phyloP scores from a whole-genome alignment of 176 grass and related monocot genomes.

The Aegilops umbellulata region DNA sequence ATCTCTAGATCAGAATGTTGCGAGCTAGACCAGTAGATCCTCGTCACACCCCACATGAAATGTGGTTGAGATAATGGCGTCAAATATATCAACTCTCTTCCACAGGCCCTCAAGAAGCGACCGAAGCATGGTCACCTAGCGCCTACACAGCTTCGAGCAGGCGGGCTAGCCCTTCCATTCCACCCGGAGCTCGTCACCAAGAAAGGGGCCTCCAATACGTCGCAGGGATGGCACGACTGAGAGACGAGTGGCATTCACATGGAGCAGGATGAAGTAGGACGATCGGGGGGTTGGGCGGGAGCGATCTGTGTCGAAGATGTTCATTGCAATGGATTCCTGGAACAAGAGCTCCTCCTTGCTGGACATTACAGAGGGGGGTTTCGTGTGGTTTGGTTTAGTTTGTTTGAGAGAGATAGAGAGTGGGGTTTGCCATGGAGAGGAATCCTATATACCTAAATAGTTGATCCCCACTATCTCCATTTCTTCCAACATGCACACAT shows the following conservation, averaged over 20 bases:
- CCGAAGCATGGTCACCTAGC: constrained; percentile 47
- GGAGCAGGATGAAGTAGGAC: constrained; percentile 19
- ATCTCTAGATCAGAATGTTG: constrained; percentile 31
- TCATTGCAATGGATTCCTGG: not conserved
- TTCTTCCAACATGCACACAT: too few species aligned
- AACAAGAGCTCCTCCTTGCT: not conserved
- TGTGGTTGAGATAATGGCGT: constrained; percentile 22
- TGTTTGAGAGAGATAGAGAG: not conserved
- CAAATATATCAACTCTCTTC: constrained; percentile 29
- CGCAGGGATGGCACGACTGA: not conserved
- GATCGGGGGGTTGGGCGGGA: not conserved
- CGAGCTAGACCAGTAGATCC: constrained; percentile 24
- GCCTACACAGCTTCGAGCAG: constrained; percentile 2
- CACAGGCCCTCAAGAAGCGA: constrained; percentile 25
- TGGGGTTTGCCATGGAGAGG: not conserved
- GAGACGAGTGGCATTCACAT: not conserved
- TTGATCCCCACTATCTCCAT: too few species aligned
- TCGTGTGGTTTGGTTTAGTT: not conserved
- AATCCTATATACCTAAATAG: too few species aligned
- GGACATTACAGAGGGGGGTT: not conserved
- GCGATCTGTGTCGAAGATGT: not conserved
- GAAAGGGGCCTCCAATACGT: not conserved
- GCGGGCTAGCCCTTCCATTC: constrained; percentile 35
- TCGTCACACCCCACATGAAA: constrained; percentile 5
- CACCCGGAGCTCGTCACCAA: not conserved